A percentile compares a stretch with the other conserved stretches of the same genome.
phyloP scores from a whole-genome alignment of 2,329 filamentous ascomycete genomes.

The Polytolypa hystricis region DNA sequence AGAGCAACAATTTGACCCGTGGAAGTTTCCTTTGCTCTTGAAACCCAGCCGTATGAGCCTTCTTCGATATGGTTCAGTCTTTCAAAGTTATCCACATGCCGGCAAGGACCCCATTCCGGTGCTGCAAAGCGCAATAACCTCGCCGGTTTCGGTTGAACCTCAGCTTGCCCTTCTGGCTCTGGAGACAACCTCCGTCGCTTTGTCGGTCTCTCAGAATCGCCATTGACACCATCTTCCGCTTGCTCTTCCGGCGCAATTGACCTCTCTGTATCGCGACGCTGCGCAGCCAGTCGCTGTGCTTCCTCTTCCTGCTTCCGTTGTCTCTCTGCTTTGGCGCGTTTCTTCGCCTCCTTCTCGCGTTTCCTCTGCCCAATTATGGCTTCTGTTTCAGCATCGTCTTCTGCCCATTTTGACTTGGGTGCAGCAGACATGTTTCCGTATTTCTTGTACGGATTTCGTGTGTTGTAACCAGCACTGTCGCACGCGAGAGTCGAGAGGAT shows the following conservation, averaged over 20 bases:
- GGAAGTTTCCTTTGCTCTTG: conserved; percentile 61
- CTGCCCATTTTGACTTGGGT: conserved; percentile 73
- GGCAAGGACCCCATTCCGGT: conserved; percentile 57
- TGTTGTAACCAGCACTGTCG: too few relatives aligned
- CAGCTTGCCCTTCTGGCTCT: conserved; percentile 20
- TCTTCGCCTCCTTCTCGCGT: conserved; percentile 81
- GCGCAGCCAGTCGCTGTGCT: conserved; percentile 26
- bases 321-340: conserved; percentile 70
- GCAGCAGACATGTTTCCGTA: conserved; percentile 50
- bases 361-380: conserved; percentile 57
- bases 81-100: conserved; percentile 79
- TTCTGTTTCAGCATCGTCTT: conserved; percentile 69
- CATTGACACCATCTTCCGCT: conserved; percentile 13
- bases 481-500: too few relatives aligned
- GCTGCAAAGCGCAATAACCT: conserved; percentile 62
- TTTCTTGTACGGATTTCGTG: too few relatives aligned
- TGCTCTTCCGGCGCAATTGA: conserved; percentile 11
- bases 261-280: conserved; percentile 18
- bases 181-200: conserved; percentile 53
- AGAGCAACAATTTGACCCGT: conserved; percentile 78
- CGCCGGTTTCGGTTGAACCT: conserved; percentile 29
- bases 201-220: conserved; percentile 38
- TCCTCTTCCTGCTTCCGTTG: conserved; percentile 54
- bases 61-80: conserved; percentile 95
- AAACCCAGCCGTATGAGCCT: conserved; percentile 91